Evolutionary conservation across 495 filamentous ascomycete species (phyloP).

Genomic region (Penicillium fimorum): DNA sequence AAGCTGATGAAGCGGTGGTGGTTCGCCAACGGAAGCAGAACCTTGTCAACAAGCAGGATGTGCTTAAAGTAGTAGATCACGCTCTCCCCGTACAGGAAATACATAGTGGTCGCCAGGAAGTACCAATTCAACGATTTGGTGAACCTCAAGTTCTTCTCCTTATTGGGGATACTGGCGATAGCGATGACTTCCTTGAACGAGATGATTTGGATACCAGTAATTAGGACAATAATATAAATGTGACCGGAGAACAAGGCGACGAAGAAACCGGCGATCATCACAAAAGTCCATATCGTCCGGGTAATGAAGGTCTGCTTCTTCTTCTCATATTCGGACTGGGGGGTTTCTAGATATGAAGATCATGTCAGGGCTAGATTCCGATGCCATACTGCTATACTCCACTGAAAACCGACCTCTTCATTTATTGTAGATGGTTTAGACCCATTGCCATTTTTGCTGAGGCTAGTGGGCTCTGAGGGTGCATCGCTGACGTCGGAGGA

Average conservation of each 20-base stretch:
- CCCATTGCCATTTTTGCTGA: constrained; percentile 46
- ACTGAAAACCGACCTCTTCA: constrained; percentile 43
- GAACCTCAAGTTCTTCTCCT: constrained; percentile 85
- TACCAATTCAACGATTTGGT: constrained; percentile 99
- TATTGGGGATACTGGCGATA: constrained; percentile 90
- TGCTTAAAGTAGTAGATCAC: constrained; percentile 99
- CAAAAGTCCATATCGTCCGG: constrained; percentile 94
- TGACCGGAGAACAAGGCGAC: constrained; percentile 88
- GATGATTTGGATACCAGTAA: constrained; percentile 90
- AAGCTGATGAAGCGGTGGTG: constrained; percentile 99
- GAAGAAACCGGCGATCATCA: constrained; percentile 97
- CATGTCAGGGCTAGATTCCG: constrained; percentile 12
- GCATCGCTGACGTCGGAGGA: constrained; percentile 76
- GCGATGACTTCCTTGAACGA: constrained; percentile 99
- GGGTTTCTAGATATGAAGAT: constrained; percentile 35
- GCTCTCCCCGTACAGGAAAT: constrained; percentile 97
- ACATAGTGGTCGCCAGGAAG: constrained; percentile 97
- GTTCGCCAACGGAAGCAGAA: constrained; percentile 88
- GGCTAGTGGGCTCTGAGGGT: constrained; percentile 60
- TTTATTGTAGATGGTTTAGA: constrained; percentile 47
- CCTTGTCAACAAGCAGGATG: constrained; percentile 89
- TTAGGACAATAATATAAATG: constrained; percentile 90
- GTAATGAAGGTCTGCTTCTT: constrained; percentile 98
- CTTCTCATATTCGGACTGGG: constrained; percentile 85
- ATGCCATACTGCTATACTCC: not conserved